Percentiles rank a stretch among this genome's conserved stretches.
Evolutionary conservation across 306 rosid species (phyloP).

Genomic region (Ammopiptanthus mongolicus): DNA sequence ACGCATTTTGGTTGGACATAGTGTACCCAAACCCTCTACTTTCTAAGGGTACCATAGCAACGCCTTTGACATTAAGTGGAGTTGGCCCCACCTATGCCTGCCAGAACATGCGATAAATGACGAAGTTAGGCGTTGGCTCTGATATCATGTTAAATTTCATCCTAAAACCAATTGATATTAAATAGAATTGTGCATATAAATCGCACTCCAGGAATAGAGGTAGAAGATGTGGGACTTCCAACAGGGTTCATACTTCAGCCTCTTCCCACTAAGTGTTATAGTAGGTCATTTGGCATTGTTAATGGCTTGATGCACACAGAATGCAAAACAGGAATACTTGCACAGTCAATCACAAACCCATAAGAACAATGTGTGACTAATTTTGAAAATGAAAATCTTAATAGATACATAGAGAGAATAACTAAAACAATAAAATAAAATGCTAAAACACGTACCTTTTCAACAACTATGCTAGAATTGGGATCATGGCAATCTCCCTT

Average conservation of each 20-base stretch:
- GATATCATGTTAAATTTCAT: too few species aligned
- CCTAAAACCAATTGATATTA: too few species aligned
- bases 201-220: too few species aligned
- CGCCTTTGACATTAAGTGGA: too few species aligned
- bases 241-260: neutral
- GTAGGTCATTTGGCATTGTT: neutral
- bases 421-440: neutral
- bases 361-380: neutral
- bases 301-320: neutral
- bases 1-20: too few species aligned
- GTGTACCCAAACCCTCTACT: too few species aligned
- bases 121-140: too few species aligned
- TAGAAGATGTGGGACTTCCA: too few species aligned
- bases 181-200: too few species aligned
- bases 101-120: too few species aligned
- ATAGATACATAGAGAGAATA: neutral
- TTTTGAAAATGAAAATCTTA: neutral
- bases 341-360: neutral
- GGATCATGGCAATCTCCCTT: constrained; percentile 81
- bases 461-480: constrained; percentile 47
- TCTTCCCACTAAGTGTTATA: neutral
- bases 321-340: neutral
- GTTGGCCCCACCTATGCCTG: too few species aligned
- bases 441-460: constrained; percentile 48
- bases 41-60: too few species aligned